phyloP scores from a whole-genome alignment of 116 monocot genomes.

The Iris pallida region DNA sequence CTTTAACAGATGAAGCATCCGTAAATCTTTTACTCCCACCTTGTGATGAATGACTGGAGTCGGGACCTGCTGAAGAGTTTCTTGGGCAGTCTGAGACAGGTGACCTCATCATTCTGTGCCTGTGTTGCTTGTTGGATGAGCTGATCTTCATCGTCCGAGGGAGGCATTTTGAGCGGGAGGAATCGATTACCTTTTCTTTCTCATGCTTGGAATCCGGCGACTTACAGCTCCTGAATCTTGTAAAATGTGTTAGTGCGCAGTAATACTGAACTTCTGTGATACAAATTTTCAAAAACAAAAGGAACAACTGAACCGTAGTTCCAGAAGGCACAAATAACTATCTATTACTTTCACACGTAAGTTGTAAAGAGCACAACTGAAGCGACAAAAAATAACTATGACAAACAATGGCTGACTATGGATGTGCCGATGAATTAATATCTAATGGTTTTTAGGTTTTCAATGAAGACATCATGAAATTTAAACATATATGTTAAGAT shows the following conservation, averaged over 20 bases:
- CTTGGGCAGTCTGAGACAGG: conserved; percentile 48
- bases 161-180: conserved; percentile 52
- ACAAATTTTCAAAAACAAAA: neutral
- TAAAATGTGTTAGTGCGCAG: neutral
- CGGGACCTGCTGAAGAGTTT: conserved; percentile 43
- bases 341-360: no score
- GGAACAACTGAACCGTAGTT: neutral
- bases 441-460: no score
- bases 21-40: conserved; percentile 56
- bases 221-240: conserved; percentile 41
- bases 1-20: conserved; percentile 32
- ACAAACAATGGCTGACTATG: no score
- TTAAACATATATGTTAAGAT: no score
- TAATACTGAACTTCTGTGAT: neutral
- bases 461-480: no score
- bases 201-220: conserved; percentile 25
- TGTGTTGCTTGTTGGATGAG: conserved; percentile 39
- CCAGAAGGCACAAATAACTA: no score
- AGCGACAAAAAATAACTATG: no score
- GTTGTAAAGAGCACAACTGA: no score
- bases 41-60: conserved; percentile 23
- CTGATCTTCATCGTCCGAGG: conserved; percentile 44
- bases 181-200: conserved; percentile 25
- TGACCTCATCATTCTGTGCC: conserved; percentile 30
- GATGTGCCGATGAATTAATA: no score